Percentiles rank a stretch among this genome's conserved stretches.
phyloP scores from a whole-genome alignment of 192 early-diverging fungal genomes.

The Allomyces macrogynus region DNA sequence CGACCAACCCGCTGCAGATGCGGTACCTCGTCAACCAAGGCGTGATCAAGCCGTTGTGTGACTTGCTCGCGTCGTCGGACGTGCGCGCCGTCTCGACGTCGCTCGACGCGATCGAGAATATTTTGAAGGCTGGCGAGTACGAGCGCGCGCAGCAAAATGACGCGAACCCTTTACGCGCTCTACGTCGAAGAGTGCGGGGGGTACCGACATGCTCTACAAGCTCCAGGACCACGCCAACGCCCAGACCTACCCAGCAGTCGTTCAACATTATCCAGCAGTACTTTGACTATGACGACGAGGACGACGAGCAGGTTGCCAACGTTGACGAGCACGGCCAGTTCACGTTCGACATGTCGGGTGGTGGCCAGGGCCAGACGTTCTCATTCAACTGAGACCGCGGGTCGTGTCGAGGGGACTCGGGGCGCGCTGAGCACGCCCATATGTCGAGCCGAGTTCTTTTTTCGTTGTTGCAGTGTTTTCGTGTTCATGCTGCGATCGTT shows the following conservation, averaged over 20 bases:
- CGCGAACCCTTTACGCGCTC: slow-evolving; percentile 16
- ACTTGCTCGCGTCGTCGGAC: slow-evolving; percentile 19
- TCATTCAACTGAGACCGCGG: too few species aligned
- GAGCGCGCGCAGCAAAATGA: slow-evolving; percentile 1
- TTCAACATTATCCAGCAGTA: slow-evolving; percentile 25
- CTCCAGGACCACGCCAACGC: slow-evolving; percentile 22
- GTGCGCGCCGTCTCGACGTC: slow-evolving; percentile 17
- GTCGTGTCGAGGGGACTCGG: too few species aligned
- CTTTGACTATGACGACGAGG: slow-evolving; percentile 21
- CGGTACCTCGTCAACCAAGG: slow-evolving; percentile 19
- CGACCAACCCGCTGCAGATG: slow-evolving; percentile 16
- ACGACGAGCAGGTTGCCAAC: slow-evolving; percentile 1
- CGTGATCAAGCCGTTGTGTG: slow-evolving; percentile 26
- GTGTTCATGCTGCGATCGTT: too few species aligned
- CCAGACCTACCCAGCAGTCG: slow-evolving; percentile 24
- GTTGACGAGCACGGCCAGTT: background rate
- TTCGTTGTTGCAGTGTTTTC: too few species aligned
- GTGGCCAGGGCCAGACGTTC: too few species aligned
- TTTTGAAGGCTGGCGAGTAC: slow-evolving; percentile 19
- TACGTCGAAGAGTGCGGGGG: slow-evolving; percentile 27
- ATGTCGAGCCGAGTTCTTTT: too few species aligned
- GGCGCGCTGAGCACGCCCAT: too few species aligned
- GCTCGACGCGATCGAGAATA: slow-evolving; percentile 24
- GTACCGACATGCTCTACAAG: slow-evolving; percentile 22
- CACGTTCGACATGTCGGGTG: background rate